These are phyloP conservation scores for Cynara cardunculus DNA, from an alignment of 129 eudicot species.

Conservation along the genomic window DNA sequence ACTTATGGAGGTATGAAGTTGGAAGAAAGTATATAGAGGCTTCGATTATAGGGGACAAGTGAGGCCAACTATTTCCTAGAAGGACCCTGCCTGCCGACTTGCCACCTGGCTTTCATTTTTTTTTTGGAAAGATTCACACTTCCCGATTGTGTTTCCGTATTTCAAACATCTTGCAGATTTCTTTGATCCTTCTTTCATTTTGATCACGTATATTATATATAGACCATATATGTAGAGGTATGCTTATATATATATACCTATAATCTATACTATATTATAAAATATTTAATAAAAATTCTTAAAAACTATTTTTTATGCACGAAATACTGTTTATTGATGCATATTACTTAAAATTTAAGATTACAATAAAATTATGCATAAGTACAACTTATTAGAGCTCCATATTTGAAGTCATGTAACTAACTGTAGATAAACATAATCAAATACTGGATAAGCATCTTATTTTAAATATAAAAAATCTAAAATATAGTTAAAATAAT, in stretches of 20 bases:
- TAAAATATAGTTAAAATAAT: too few species aligned
- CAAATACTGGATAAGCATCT: too few species aligned
- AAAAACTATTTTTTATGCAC: too few species aligned
- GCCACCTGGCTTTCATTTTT: slow-evolving; percentile 16
- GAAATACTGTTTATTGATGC: too few species aligned
- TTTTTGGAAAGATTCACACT: slow-evolving; percentile 18
- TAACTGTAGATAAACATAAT: too few species aligned
- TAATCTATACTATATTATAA: too few species aligned
- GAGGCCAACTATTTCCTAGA: slow-evolving; percentile 23
- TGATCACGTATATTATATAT: neutral
- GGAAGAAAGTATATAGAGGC: slow-evolving; percentile 22
- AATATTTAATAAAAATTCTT: too few species aligned
- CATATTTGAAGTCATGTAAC: too few species aligned
- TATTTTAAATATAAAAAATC: too few species aligned
- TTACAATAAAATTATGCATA: too few species aligned
- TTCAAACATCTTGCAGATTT: slow-evolving; percentile 27
- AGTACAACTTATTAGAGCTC: too few species aligned
- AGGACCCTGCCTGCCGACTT: slow-evolving; percentile 1
- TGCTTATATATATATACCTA: neutral
- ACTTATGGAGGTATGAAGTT: slow-evolving; percentile 3
- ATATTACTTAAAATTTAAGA: too few species aligned
- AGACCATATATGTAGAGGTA: neutral
- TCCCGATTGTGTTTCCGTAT: slow-evolving; percentile 27
- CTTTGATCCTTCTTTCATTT: slow-evolving; percentile 18
- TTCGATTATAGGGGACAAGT: slow-evolving; percentile 6